Evolutionary conservation across 2,329 filamentous ascomycete species (phyloP), one percentile per base, ranked within the genome.

Genomic region (Thermochaetoides dissita): DNA sequence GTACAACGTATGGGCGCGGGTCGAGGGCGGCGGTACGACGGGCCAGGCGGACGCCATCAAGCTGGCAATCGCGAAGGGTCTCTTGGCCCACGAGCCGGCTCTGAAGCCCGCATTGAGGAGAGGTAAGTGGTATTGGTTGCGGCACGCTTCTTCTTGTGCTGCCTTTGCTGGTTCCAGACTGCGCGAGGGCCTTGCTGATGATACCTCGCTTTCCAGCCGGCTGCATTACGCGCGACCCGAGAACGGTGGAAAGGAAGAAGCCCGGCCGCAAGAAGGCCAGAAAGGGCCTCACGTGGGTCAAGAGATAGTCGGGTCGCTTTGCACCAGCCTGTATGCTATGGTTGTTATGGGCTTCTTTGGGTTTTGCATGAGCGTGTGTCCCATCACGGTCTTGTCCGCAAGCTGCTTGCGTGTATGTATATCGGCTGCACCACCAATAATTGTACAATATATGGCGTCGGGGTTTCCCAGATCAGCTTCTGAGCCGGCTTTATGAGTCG

Each of bases 221-320:
- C 49, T 87, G 83, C 62, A 76, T 98, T 50, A 93, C 88, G 40
- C 82, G 89, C 58, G 89, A 98, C 67, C 76, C 81, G 44, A 86
- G 89, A 67, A 79, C 72, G 57, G 93, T 98, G 53, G 91, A 98
- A 68, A 89, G 91, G 62, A 98, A 98, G 80, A 96, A 98, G 76
- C 77, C 86, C 44, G 93, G 91, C 53, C 85, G 86, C 58, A 65
- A 94, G 67, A 98, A 98, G 74, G 89, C 91, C 45, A 84, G 91
- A 66, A 98, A 98, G 79, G 93, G 83, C 78, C 89, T 89, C 46
- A 76, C 91, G 55, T 98, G 93, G 91, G 88, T 96, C 72, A 96
- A 95, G 78, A 67, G 74, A 66, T 78, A 70, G 50, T 49, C 39
- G 30, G 28, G 17, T 24, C 17, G 17, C 17, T 24, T 24, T 3